Evolutionary conservation across 352 stramenopile species (phyloP).

Genomic region (Plasmopara viticola): DNA sequence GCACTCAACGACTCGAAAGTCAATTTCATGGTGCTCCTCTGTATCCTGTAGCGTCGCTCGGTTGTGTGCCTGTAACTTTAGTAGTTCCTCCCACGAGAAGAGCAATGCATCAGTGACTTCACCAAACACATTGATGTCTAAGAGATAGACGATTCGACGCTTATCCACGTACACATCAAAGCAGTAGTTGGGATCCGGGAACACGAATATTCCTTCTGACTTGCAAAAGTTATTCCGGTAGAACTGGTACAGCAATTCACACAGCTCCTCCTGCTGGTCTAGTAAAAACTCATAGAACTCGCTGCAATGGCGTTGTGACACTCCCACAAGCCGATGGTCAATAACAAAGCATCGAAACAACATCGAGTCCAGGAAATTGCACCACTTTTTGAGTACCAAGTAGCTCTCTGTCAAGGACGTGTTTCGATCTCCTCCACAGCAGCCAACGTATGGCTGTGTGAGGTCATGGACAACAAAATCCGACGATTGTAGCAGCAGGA

Average conservation of each 20-base stretch:
- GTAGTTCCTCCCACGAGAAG: conserved; percentile 88
- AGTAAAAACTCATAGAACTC: conserved; percentile 89
- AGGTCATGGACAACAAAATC: conserved; percentile 91
- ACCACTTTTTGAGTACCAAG: conserved; percentile 94
- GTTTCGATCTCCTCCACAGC: conserved; percentile 21
- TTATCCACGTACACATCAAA: conserved; percentile 95
- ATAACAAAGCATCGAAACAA: conserved; percentile 93
- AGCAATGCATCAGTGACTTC: conserved; percentile 89
- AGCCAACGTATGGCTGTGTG: conserved; percentile 73
- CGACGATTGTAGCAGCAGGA: conserved; percentile 74
- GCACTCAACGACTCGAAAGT: conserved; percentile 78
- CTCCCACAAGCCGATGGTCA: conserved; percentile 64
- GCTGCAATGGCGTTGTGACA: conserved; percentile 89
- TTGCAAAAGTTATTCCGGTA: conserved; percentile 46
- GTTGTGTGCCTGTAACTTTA: conserved; percentile 22
- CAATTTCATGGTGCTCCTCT: conserved; percentile 45
- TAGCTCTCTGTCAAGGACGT: conserved; percentile 26
- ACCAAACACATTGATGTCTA: conserved; percentile 95
- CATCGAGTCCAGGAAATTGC: conserved; percentile 92
- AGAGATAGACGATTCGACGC: conserved; percentile 82
- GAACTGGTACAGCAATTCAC: conserved; percentile 60
- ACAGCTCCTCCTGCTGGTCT: conserved; percentile 64
- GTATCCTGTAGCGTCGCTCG: conserved; percentile 12
- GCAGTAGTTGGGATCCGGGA: conserved; percentile 77
- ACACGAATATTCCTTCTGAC: conserved; percentile 24